These are phyloP conservation scores for Colletotrichum sp. DNA, from an alignment of 2,329 filamentous ascomycete species.

Conservation along the genomic window DNA sequence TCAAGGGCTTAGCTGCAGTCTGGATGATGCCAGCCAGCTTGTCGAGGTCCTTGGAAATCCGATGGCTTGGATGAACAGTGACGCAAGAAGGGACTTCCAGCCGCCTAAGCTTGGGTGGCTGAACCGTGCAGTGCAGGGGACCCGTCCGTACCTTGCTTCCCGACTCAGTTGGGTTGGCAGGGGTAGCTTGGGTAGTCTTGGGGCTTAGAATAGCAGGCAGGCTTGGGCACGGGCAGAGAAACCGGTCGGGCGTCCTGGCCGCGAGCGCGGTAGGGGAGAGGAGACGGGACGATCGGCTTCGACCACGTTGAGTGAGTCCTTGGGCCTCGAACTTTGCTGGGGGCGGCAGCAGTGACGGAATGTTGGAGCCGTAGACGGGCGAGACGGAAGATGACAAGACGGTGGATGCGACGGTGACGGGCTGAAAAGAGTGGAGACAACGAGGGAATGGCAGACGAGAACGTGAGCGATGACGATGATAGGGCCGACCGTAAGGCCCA, in stretches of 20 bases:
- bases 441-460: slow-evolving; percentile 20
- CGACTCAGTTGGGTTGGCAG: slow-evolving; percentile 3
- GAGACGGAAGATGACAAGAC: neutral
- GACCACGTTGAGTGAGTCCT: neutral
- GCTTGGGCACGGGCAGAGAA: neutral
- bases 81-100: slow-evolving; percentile 18
- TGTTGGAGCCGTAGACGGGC: neutral
- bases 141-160: neutral
- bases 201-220: neutral
- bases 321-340: neutral
- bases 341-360: slow-evolving; percentile 13
- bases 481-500: neutral
- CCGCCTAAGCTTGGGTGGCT: slow-evolving; percentile 8
- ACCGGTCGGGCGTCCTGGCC: neutral
- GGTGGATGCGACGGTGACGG: neutral
- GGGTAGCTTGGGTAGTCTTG: slow-evolving; percentile 4
- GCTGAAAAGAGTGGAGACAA: slow-evolving; percentile 14
- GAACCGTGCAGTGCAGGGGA: slow-evolving; percentile 7
- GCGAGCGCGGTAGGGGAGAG: neutral
- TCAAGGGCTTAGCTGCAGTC: slow-evolving; percentile 19
- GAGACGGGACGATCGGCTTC: slow-evolving; percentile 17
- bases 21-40: slow-evolving; percentile 10
- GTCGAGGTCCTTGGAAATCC: slow-evolving; percentile 19
- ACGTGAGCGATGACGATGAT: slow-evolving; percentile 11
- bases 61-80: slow-evolving; percentile 12